phyloP scores from a whole-genome alignment of 805 yeast species.

The Zygosaccharomyces lentus region DNA sequence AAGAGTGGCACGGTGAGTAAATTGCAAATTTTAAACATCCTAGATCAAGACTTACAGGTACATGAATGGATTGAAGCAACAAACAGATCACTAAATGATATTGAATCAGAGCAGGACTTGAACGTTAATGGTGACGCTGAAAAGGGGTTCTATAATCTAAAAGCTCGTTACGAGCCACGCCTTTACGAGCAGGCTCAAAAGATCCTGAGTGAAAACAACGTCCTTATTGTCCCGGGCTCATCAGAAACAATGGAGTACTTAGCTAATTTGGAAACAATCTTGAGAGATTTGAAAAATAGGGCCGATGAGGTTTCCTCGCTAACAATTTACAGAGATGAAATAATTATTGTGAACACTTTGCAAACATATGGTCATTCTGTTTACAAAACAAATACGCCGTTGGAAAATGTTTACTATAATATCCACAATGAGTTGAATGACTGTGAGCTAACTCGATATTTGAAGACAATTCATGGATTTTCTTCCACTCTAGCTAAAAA shows the following conservation, averaged over 20 bases:
- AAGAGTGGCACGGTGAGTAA: slow-evolving; percentile 57
- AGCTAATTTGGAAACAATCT: slow-evolving; percentile 64
- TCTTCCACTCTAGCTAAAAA: slow-evolving; percentile 38
- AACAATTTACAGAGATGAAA: slow-evolving; percentile 35
- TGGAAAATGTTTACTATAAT: slow-evolving; percentile 30
- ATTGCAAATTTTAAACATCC: slow-evolving; percentile 36
- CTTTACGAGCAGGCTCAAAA: slow-evolving; percentile 46
- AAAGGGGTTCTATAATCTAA: slow-evolving; percentile 43
- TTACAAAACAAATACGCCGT: slow-evolving; percentile 25
- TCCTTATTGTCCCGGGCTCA: slow-evolving; percentile 19
- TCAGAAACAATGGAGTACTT: slow-evolving; percentile 47
- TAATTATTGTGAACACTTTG: slow-evolving; percentile 30
- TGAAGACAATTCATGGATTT: slow-evolving; percentile 40
- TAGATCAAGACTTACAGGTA: slow-evolving; percentile 22
- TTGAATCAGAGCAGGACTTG: slow-evolving; percentile 40
- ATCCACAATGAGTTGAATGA: slow-evolving; percentile 19
- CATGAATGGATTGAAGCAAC: slow-evolving; percentile 29
- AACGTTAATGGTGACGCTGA: slow-evolving; percentile 46
- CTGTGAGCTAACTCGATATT: slow-evolving; percentile 30
- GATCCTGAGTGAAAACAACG: slow-evolving; percentile 24
- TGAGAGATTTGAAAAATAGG: slow-evolving; percentile 63
- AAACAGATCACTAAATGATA: slow-evolving; percentile 30
- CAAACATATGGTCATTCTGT: slow-evolving; percentile 33
- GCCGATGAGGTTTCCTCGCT: slow-evolving; percentile 58
- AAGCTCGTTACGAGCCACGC: slow-evolving; percentile 49